Evolutionary conservation across 2,329 filamentous ascomycete genomes (phyloP), one percentile per base, ranked within the genome.

Genomic region (Aspergillus ibericus): DNA sequence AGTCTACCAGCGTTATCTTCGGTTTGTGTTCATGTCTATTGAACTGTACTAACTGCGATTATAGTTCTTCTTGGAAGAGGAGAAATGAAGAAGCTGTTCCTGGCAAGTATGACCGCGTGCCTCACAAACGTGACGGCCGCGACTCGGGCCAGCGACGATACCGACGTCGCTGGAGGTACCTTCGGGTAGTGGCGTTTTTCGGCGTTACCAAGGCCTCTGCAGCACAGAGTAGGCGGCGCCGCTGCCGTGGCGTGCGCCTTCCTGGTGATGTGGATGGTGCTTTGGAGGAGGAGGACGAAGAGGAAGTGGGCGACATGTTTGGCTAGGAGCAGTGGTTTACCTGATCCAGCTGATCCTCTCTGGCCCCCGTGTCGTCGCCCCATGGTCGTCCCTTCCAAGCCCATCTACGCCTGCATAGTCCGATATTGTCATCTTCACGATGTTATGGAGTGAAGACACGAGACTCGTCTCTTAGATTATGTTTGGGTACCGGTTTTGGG

Each of bases 31-130:
- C 16, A 12, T 25, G 5, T 12, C 1, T 6, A 8, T 7, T 9
- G 8, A 18, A 35, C 49, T 16, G 47, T 61, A 49, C 60, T 61
- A 55, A 57, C 56, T 46, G 53, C 18, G n/a, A 27, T 53, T 52
- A 60, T 48, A 91, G 88, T 97, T 96, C 88, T 98, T 98, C 90
- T 78, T 98, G 77, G 93, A 98, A 77, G 93, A 97, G 72, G 84
- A 87, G 74, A 84, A 80, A 80, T 88, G 81, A 88, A 91, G 82
- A 85, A 82, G 84, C 82, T 83, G 75, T 83, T 75, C 76, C 79
- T 69, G 64, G 68, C 61, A 68, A 75, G 64, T 65, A 75, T 70
- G 64, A 73, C 66, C 73, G 72, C 67, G 70, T 74, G 59, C 73
- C 66, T 70, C 70, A 69, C 64, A 66, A 66, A 57, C 63, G 67